Conservation (phyloP, 768 basidiomycete genomes). For the Zangia roseola region DNA sequence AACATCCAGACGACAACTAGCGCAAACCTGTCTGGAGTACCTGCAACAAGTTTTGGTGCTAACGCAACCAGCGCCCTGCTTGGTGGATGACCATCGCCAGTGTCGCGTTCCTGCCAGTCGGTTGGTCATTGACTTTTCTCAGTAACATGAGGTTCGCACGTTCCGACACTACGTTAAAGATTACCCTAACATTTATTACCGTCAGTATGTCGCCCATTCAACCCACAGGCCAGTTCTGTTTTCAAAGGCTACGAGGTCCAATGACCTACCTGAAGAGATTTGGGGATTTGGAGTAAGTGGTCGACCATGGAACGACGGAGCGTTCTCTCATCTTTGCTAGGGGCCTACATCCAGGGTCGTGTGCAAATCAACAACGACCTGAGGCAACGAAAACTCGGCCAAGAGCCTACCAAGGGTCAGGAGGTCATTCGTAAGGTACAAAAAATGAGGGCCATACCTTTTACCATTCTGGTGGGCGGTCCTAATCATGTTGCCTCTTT, state of each 20-base stretch:
- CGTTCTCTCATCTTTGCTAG: slow-evolving; percentile 28
- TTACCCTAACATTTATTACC: neutral
- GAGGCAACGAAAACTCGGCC: slow-evolving; percentile 71
- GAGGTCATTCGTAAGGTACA: slow-evolving; percentile 65
- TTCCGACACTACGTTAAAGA: neutral
- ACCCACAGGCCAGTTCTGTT: slow-evolving; percentile 28
- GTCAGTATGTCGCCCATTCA: slow-evolving; percentile 32
- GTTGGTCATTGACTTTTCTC: neutral
- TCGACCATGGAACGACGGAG: neutral
- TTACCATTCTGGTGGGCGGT: neutral
- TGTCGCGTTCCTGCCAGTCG: neutral
- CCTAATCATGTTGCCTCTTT: neutral
- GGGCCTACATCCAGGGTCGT: slow-evolving; percentile 71
- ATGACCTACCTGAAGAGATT: slow-evolving; percentile 72
- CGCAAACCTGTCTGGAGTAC: slow-evolving; percentile 28
- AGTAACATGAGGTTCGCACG: slow-evolving; percentile 29
- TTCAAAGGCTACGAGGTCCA: slow-evolving; percentile 69
- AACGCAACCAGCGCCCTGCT: slow-evolving; percentile 18
- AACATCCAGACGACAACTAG: slow-evolving; percentile 11
- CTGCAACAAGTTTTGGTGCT: neutral
- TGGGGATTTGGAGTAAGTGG: slow-evolving; percentile 72
- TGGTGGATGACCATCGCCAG: slow-evolving; percentile 33
- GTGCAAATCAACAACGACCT: slow-evolving; percentile 80
- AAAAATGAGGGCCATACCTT: slow-evolving; percentile 45
- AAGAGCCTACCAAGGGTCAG: slow-evolving; percentile 71